Base-by-base conservation (phyloP, 1,139 yeast species). In the Zygosaccharomyces pseudobailii region DNA sequence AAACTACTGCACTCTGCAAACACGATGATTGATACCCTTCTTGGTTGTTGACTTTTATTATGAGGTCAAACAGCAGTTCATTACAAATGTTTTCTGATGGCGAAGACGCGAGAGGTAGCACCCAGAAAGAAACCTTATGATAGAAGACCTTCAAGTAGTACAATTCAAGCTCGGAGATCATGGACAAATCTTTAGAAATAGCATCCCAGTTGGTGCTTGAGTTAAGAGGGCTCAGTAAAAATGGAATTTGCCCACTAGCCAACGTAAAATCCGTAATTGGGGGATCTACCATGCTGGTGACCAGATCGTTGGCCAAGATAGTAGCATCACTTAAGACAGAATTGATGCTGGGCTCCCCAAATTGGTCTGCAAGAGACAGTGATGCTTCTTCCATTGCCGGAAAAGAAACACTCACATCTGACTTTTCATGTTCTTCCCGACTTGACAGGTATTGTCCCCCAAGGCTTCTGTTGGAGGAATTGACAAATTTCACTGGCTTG, bases 1-100 rank as follows among this genome's bases (percentile, higher is more conserved):
- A 80, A 39, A 81, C 62, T 38, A 81, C 71, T 0, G 86, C 84
- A 43, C 82, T 81, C 27, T 80, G 63, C 9, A 80, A 58, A 57
- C 76, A 80, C 0, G 83, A 43, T 13, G 36, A 28, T 13, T 46
- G 20, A 31, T 33, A 22, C 33, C 35, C 22, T 8, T 46, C 38
- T 19, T 17, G 35, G 21, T 22, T n/a, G 31, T 42, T 28, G 5
- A 23, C 30, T 36, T 31, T 44, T 21, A 40, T 33, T 17, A 53
- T 40, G 13, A 76, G 74, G 37, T 68, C 62, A 24, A 81, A 61
- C 13, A 81, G 67, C 23, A 79, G 70, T 48, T 79, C 82, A 31
- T 70, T 69, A 44, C 69, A 65, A 1, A 71, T 61, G 45, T 65
- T 67, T 36, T 67, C 64, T n/a, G 68, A 58, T 34, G 67, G 62